Evolutionary conservation across 179 eudicot species (phyloP).

Genomic region (Silene noctiflora): DNA sequence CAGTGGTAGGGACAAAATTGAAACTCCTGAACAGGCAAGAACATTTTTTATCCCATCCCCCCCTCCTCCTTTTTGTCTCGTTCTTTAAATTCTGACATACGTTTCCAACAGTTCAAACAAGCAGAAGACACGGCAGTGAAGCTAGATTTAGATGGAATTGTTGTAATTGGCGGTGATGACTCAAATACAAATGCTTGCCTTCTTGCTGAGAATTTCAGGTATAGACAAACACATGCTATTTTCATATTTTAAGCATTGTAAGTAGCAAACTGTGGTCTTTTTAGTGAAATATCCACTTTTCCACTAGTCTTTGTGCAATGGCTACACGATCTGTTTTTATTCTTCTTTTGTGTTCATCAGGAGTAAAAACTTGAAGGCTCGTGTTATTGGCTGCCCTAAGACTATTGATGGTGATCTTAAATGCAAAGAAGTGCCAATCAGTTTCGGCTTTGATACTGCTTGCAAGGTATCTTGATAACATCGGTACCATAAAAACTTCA

Average conservation of each 20-base stretch:
- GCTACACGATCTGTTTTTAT: background rate
- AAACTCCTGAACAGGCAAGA: constrained; percentile 90
- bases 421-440: constrained; percentile 88
- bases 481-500: background rate
- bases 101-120: constrained; percentile 74
- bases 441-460: constrained; percentile 99
- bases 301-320: background rate
- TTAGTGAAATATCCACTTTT: too few relatives aligned
- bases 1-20: constrained; percentile 98
- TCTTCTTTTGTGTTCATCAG: constrained; percentile 33
- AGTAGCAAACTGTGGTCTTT: background rate
- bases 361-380: constrained; percentile 81
- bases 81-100: constrained; percentile 14
- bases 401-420: constrained; percentile 98
- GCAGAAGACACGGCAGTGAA: constrained; percentile 84
- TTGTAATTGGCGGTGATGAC: constrained; percentile 98
- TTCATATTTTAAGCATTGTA: background rate
- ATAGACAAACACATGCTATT: background rate
- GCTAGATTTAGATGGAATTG: constrained; percentile 95
- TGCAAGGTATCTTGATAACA: constrained; percentile 71
- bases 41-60: background rate
- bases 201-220: constrained; percentile 94
- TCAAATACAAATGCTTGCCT: constrained; percentile 98
- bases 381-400: constrained; percentile 95
- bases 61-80: background rate